Base-by-base conservation (phyloP, 306 rosid species). In the Quercus glauca region DNA sequence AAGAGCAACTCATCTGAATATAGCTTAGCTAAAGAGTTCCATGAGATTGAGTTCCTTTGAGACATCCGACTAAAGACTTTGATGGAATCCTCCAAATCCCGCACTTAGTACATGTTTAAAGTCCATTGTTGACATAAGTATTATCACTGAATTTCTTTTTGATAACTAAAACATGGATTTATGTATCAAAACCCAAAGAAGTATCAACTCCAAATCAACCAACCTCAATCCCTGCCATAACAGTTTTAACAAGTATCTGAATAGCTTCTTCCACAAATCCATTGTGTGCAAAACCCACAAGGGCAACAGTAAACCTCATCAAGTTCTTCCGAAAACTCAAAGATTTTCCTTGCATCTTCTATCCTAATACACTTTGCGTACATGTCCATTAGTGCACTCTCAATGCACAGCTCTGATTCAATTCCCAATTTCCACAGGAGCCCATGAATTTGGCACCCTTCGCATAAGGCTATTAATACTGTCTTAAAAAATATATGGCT, bases 91-190 rank as follows among this genome's bases (percentile, higher is more conserved):
- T 74, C 71, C 82, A 94, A 61, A 73, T 93, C 92, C 43, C 93
- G 37, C 97, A 91, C 83, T 92, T 94, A 92, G 75, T 94, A 94
- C 98, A 94, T 92, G 80, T 92, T 94, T 85, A 92, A 53, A 94
- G 94, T 73, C 97, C 98, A 83, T 94, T 94, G 69, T 84, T 59
- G 52, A 90, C 98, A 80, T 82, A 94, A 73, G 86, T 83, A 82
- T 94, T 92, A 55, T 55, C 72, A 80, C 74, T 58, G 78, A 92
- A 92, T 78, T 84, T 90, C 83, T 81, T 92, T 70, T 90, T 94
- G 67, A 91, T 68, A 61, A 84, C 59, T 63, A 90, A 79, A 70
- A 89, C 83, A 79, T 94, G 98, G 65, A 92, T 84, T 85, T 94
- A 97, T 78, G 71, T 89, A 49, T 97, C 98, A 55, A 90, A 82